These are phyloP conservation scores for Colletotrichum camelliae DNA, from an alignment of 2,329 filamentous ascomycete species.

Conservation along the genomic window DNA sequence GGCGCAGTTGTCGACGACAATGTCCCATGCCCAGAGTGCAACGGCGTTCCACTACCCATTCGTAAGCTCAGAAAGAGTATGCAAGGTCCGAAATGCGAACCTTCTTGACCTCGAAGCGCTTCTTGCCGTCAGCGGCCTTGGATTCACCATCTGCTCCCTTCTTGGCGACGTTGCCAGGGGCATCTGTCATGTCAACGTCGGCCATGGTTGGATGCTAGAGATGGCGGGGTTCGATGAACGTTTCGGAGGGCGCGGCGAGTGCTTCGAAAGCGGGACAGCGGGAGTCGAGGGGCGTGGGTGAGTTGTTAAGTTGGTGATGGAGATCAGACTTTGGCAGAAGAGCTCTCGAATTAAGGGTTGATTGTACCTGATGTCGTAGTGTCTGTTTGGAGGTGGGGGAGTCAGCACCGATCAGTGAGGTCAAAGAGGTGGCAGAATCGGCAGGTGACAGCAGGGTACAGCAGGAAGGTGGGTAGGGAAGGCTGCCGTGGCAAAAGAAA, in stretches of 20 bases:
- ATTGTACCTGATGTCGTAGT: not conserved
- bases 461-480: not conserved
- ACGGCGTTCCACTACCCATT: constrained; percentile 89
- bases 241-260: not conserved
- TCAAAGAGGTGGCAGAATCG: not conserved
- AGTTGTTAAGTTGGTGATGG: not conserved
- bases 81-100: constrained; percentile 49
- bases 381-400: not conserved
- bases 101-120: constrained; percentile 99
- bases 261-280: not conserved
- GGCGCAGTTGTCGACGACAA: constrained; percentile 98
- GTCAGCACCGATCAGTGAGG: not conserved
- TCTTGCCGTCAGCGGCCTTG: constrained; percentile 73
- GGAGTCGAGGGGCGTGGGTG: not conserved
- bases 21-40: constrained; percentile 98
- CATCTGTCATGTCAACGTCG: constrained; percentile 97
- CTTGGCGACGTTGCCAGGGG: constrained; percentile 63
- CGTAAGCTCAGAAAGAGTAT: constrained; percentile 18
- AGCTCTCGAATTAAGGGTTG: not conserved
- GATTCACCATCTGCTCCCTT: constrained; percentile 54
- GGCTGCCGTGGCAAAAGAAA: not conserved
- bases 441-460: not conserved
- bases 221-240: not conserved
- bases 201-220: constrained; percentile 66
- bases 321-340: not conserved